Conservation (phyloP, 495 filamentous ascomycete species). For the Aspergillus sclerotioniger region DNA sequence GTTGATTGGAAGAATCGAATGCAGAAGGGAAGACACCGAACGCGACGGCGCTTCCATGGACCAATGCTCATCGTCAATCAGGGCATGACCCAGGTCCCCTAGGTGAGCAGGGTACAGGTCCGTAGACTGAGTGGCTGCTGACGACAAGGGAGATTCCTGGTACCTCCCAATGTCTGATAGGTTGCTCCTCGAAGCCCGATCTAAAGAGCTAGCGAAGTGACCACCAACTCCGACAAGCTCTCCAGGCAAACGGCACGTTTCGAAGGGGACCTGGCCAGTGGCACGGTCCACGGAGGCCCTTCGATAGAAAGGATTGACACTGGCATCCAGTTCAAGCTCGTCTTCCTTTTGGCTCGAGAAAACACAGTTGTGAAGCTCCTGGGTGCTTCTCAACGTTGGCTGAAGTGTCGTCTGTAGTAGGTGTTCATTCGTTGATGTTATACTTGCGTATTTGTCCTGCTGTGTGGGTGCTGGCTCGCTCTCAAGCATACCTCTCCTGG, state of each 20-base stretch:
- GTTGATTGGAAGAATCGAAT: slow-evolving; percentile 31
- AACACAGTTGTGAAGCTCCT: not conserved
- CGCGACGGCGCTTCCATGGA: slow-evolving; percentile 10
- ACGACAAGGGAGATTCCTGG: slow-evolving; percentile 17
- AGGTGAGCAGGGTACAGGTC: slow-evolving; percentile 15
- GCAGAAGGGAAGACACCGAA: slow-evolving; percentile 21
- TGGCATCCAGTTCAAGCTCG: slow-evolving; percentile 21
- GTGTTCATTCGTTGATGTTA: not conserved
- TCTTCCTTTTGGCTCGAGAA: slow-evolving; percentile 10
- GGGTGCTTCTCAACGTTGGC: slow-evolving; percentile 7
- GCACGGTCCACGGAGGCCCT: slow-evolving; percentile 6
- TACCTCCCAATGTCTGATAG: slow-evolving; percentile 10
- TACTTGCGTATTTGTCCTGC: not conserved
- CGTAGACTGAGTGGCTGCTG: slow-evolving; percentile 16
- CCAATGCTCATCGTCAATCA: slow-evolving; percentile 15
- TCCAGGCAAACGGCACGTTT: slow-evolving; percentile 9
- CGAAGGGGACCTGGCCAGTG: slow-evolving; percentile 9
- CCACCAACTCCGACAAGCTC: slow-evolving; percentile 26
- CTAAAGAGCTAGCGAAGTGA: slow-evolving; percentile 19
- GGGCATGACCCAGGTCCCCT: slow-evolving; percentile 17
- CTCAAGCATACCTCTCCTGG: not conserved
- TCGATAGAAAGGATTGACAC: slow-evolving; percentile 15
- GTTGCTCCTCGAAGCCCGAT: not conserved
- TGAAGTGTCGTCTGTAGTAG: not conserved
- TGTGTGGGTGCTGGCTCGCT: not conserved